Percentiles rank a stretch among this genome's conserved stretches.
Conservation (phyloP, 768 basidiomycete species). For the Hebeloma cylindrosporum region DNA sequence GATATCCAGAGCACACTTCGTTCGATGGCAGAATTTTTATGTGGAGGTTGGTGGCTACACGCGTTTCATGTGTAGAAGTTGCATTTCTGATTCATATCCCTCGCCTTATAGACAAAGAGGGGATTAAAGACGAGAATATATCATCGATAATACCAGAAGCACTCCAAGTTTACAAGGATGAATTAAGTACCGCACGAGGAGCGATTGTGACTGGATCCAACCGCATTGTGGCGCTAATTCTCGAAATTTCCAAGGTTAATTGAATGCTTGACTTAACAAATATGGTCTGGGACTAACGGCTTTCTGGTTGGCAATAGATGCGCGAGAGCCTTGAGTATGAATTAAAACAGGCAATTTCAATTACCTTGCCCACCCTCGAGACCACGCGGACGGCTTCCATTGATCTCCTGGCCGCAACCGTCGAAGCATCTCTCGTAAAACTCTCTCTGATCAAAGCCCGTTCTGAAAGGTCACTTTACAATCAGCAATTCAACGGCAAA, state of each 20-base stretch:
- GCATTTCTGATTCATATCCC: neutral
- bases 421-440: conserved; percentile 49
- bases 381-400: conserved; percentile 33
- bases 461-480: conserved; percentile 40
- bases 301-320: conserved; percentile 11
- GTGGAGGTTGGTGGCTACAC: no score
- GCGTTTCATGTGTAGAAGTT: conserved; percentile 7
- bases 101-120: neutral
- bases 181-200: conserved; percentile 6
- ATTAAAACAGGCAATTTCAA: conserved; percentile 11
- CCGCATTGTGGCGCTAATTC: conserved; percentile 3
- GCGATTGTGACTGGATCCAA: conserved; percentile 1
- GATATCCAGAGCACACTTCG: conserved; percentile 22
- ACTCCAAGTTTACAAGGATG: conserved; percentile 8
- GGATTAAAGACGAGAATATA: neutral
- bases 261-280: neutral
- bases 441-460: conserved; percentile 45
- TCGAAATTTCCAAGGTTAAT: conserved; percentile 1
- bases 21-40: conserved; percentile 22
- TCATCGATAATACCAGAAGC: conserved; percentile 10
- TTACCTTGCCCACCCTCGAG: conserved; percentile 24
- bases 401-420: conserved; percentile 42
- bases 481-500: conserved; percentile 24
- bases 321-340: conserved; percentile 12
- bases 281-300: neutral